Conservation (phyloP, 2,329 filamentous ascomycete genomes). For the Paraconiothyrium brasiliense region DNA sequence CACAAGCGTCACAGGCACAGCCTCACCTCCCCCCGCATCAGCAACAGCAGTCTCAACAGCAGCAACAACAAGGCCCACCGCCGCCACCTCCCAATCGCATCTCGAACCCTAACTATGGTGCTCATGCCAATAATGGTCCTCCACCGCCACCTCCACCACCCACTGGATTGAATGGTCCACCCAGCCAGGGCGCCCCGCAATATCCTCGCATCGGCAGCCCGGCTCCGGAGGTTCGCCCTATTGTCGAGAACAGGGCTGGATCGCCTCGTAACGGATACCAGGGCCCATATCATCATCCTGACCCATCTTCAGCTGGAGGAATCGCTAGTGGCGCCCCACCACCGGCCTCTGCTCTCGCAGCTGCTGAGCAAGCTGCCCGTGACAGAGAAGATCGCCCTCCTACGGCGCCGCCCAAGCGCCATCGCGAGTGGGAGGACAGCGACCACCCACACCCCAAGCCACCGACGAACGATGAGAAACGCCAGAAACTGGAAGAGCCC, state of each 20-base stretch:
- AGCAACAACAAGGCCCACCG: slow-evolving; percentile 48
- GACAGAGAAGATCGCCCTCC: slow-evolving; percentile 77
- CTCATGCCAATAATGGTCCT: slow-evolving; percentile 56
- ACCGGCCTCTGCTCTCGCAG: slow-evolving; percentile 71
- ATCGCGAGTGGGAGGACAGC: slow-evolving; percentile 93
- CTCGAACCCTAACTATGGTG: slow-evolving; percentile 58
- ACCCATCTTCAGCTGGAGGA: slow-evolving; percentile 64
- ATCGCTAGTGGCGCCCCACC: slow-evolving; percentile 75
- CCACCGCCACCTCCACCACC: slow-evolving; percentile 69
- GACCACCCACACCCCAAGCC: slow-evolving; percentile 78
- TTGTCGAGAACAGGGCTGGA: slow-evolving; percentile 85
- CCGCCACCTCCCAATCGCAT: slow-evolving; percentile 55
- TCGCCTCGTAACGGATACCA: slow-evolving; percentile 91
- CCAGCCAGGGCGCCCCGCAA: slow-evolving; percentile 61
- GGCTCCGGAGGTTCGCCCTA: slow-evolving; percentile 81
- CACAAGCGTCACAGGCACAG: slow-evolving; percentile 61
- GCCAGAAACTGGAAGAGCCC: slow-evolving; percentile 85
- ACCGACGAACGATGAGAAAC: slow-evolving; percentile 81
- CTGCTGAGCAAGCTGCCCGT: slow-evolving; percentile 73
- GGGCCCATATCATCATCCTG: slow-evolving; percentile 81
- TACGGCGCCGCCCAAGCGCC: slow-evolving; percentile 79
- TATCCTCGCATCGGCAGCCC: slow-evolving; percentile 80
- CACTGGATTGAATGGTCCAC: slow-evolving; percentile 58
- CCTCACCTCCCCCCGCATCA: slow-evolving; percentile 49
- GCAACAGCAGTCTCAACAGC: slow-evolving; percentile 25